A percentile compares a stretch with the other conserved stretches of the same genome.
Evolutionary conservation across 2,329 filamentous ascomycete species (phyloP).

Genomic region (Lecanicillium sp.): DNA sequence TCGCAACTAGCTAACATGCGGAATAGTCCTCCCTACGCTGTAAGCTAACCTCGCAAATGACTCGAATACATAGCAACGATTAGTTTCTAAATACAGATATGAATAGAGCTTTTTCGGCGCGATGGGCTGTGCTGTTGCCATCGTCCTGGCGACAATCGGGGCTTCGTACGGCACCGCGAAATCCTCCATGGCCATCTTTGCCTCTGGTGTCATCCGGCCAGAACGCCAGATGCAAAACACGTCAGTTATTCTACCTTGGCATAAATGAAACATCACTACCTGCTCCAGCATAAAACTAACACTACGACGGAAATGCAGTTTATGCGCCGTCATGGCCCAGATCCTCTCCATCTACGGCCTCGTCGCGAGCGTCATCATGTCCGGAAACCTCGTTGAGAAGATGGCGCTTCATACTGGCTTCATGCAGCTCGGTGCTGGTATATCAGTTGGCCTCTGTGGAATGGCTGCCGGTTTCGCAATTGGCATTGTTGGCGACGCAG

Average conservation of each 20-base stretch:
- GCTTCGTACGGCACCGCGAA: constrained; percentile 37
- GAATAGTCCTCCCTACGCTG: constrained; percentile 35
- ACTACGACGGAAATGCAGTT: constrained; percentile 10
- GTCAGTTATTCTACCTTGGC: constrained; percentile 11
- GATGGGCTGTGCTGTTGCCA: constrained; percentile 34
- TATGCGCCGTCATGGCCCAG: constrained; percentile 40
- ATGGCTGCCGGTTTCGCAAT: constrained; percentile 39
- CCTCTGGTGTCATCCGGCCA: constrained; percentile 34
- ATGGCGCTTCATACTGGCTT: constrained; percentile 36
- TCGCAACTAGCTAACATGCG: not conserved
- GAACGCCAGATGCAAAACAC: constrained; percentile 37
- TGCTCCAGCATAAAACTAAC: not conserved
- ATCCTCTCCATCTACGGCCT: constrained; percentile 41
- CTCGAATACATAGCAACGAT: too few species aligned
- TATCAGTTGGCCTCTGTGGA: constrained; percentile 35
- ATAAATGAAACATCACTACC: not conserved
- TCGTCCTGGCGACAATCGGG: constrained; percentile 44
- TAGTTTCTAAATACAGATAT: too few species aligned
- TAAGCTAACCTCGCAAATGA: too few species aligned
- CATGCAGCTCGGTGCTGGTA: constrained; percentile 34
- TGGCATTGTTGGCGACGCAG: constrained; percentile 37
- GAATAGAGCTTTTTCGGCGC: constrained; percentile 33
- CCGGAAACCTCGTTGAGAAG: constrained; percentile 29
- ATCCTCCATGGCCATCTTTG: constrained; percentile 34
- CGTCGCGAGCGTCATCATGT: constrained; percentile 36